Evolutionary conservation across 495 filamentous ascomycete genomes (phyloP).

Genomic region (Chaetomidium leptoderma): DNA sequence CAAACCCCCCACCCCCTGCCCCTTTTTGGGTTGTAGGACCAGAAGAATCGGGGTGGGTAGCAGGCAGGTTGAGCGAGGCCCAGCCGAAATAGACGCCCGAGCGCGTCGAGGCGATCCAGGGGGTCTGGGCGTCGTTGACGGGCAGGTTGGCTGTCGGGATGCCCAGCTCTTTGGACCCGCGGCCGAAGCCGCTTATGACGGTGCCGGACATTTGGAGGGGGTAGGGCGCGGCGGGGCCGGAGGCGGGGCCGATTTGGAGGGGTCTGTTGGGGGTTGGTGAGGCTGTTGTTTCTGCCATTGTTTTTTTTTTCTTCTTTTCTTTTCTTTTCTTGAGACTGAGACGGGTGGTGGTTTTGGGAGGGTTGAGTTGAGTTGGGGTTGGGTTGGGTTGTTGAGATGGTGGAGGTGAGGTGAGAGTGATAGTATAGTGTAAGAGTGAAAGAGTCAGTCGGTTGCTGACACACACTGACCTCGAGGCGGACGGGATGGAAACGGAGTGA

Average conservation of each 20-base stretch:
- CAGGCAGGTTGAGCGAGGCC: constrained; percentile 58
- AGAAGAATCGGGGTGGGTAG: constrained; percentile 38
- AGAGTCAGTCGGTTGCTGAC: background rate
- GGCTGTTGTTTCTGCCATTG: constrained; percentile 13
- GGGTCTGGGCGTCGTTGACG: constrained; percentile 58
- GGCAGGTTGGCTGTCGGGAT: constrained; percentile 98
- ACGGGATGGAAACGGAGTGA: constrained; percentile 12
- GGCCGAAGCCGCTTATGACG: constrained; percentile 89
- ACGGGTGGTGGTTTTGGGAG: background rate
- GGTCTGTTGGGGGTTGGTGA: constrained; percentile 44
- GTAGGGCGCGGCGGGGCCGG: constrained; percentile 70
- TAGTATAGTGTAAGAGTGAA: background rate
- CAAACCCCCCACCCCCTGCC: too few relatives aligned
- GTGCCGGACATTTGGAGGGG: constrained; percentile 75
- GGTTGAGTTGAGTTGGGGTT: background rate
- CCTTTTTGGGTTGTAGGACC: too few relatives aligned
- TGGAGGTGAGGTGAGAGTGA: background rate
- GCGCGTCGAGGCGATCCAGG: constrained; percentile 64
- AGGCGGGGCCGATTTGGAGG: constrained; percentile 60
- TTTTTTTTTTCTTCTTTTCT: background rate
- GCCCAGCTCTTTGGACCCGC: constrained; percentile 89
- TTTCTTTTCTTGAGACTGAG: background rate
- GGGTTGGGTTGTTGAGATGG: background rate
- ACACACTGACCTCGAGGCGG: background rate
- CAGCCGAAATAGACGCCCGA: constrained; percentile 92